These are phyloP conservation scores for Phytophthora uliginosa DNA, from an alignment of 352 stramenopile species.

Conservation along the genomic window DNA sequence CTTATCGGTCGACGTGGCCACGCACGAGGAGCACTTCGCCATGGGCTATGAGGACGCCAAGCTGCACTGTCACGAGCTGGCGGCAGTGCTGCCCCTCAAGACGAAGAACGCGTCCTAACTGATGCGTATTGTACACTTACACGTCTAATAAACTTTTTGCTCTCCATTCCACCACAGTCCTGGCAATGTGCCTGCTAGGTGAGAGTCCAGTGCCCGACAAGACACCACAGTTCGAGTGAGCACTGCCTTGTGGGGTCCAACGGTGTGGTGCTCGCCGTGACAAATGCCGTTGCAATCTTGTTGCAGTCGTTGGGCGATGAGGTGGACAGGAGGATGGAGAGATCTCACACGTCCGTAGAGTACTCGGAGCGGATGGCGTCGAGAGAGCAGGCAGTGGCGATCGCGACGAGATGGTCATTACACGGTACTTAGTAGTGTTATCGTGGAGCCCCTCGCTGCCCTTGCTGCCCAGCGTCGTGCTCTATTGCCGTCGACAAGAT, in stretches of 20 bases:
- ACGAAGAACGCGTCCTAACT: not conserved
- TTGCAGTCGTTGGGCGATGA: not conserved
- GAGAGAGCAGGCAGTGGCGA: conserved; percentile 23
- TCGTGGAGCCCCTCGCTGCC: conserved; percentile 8
- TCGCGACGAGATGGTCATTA: not conserved
- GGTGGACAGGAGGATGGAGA: not conserved
- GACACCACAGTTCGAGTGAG: not conserved
- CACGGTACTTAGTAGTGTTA: not conserved
- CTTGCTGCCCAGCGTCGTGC: conserved; percentile 5
- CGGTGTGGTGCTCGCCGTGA: too few relatives aligned
- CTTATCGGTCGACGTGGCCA: conserved; percentile 61
- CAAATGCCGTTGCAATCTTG: not conserved
- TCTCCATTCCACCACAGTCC: conserved; percentile 6
- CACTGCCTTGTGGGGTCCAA: not conserved
- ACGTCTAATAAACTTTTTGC: conserved; percentile 25
- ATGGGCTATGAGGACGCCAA: conserved; percentile 70
- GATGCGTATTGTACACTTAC: conserved; percentile 7
- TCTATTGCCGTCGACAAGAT: conserved; percentile 16
- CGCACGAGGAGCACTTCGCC: conserved; percentile 66
- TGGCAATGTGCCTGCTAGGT: conserved; percentile 21
- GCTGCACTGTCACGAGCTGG: conserved; percentile 62
- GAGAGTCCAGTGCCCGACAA: conserved; percentile 7
- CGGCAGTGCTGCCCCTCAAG: conserved; percentile 47
- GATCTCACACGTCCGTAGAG: conserved; percentile 14
- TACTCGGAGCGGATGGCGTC: not conserved